These are phyloP conservation scores for Hypoxylon subgilvum DNA, from an alignment of 495 filamentous ascomycete species.

Conservation along the genomic window DNA sequence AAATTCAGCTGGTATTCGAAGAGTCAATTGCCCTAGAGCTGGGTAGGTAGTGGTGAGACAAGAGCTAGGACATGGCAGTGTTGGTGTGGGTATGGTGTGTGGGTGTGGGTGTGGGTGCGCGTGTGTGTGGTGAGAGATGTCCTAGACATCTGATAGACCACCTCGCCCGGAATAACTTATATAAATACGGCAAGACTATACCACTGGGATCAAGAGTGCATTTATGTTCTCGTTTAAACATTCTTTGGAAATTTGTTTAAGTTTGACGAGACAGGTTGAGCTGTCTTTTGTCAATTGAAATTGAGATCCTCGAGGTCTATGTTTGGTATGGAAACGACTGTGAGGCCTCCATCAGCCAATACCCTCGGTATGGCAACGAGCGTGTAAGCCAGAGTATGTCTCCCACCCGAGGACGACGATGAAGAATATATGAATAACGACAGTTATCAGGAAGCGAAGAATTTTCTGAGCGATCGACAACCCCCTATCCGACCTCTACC, in stretches of 20 bases:
- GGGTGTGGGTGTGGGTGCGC: too few species aligned
- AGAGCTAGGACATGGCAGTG: constrained; percentile 7
- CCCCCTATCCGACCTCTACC: neutral
- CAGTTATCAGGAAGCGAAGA: neutral
- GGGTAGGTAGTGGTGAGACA: constrained; percentile 8
- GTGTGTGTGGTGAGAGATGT: too few species aligned
- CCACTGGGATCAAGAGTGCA: neutral
- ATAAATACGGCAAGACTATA: too few species aligned
- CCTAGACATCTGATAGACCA: too few species aligned
- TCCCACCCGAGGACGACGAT: neutral
- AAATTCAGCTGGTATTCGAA: neutral
- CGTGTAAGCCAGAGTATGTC: neutral
- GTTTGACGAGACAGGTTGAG: constrained; percentile 3
- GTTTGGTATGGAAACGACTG: too few species aligned
- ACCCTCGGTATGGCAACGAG: neutral
- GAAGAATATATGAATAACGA: neutral
- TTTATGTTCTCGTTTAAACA: neutral
- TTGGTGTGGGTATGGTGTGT: too few species aligned
- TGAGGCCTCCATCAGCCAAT: neutral
- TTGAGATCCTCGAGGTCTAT: constrained; percentile 28
- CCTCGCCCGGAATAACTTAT: neutral
- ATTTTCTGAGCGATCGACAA: constrained; percentile 6
- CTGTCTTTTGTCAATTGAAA: neutral
- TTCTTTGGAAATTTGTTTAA: neutral
- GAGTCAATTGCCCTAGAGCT: neutral